Evolutionary conservation across 805 yeast genomes (phyloP).

Genomic region (Myxozyma lipomycoides): DNA sequence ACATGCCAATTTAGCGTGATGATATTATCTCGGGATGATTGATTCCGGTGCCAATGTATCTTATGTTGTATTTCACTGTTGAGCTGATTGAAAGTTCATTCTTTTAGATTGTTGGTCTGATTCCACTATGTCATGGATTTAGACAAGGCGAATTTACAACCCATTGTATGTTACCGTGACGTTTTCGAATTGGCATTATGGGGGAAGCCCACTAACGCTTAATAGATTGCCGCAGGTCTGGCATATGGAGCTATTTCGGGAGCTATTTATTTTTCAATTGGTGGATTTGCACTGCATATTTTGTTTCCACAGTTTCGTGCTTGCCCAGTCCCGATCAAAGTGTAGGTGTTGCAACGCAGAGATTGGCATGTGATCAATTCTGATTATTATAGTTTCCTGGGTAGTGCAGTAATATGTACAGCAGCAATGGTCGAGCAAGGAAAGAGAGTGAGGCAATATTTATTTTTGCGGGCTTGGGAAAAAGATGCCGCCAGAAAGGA

Average conservation of each 20-base stretch:
- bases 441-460: constrained; percentile 12
- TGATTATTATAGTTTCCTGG: constrained; percentile 8
- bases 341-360: constrained; percentile 16
- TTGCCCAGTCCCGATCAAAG: constrained; percentile 10
- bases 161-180: too few relatives aligned
- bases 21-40: too few relatives aligned
- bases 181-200: too few relatives aligned
- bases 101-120: too few relatives aligned
- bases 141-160: too few relatives aligned
- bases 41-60: too few relatives aligned
- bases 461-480: constrained; percentile 13
- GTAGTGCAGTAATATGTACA: constrained; percentile 4
- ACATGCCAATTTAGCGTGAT: too few relatives aligned
- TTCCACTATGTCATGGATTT: too few relatives aligned
- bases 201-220: too few relatives aligned
- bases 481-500: background rate
- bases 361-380: background rate
- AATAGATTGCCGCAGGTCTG: constrained; percentile 11
- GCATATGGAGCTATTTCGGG: constrained; percentile 12
- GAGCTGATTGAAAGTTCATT: too few relatives aligned
- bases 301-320: constrained; percentile 5
- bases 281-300: constrained; percentile 1
- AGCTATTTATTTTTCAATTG: constrained; percentile 7
- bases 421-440: constrained; percentile 17
- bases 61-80: too few relatives aligned